phyloP scores from a whole-genome alignment of 2,329 filamentous ascomycete genomes.

The Ophiosphaerella herpotricha region DNA sequence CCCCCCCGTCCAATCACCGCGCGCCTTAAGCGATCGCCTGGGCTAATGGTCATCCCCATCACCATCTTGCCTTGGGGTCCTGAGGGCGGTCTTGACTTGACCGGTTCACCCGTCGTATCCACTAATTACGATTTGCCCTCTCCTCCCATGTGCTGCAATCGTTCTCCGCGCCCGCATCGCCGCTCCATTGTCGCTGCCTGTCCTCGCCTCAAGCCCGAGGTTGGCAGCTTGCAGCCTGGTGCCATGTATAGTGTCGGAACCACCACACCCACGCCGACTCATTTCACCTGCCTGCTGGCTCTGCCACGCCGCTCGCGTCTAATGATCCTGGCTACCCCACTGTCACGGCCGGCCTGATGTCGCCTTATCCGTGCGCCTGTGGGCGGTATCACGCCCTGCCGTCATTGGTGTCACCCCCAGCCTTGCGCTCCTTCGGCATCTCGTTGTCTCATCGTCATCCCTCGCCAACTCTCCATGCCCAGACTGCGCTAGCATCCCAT shows the following conservation, averaged over 20 bases:
- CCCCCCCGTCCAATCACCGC: slow-evolving; percentile 25
- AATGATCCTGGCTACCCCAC: slow-evolving; percentile 8
- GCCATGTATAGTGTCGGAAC: too few species aligned
- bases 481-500: slow-evolving; percentile 25
- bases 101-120: too few species aligned
- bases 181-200: too few species aligned
- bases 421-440: background rate
- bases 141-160: too few species aligned
- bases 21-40: slow-evolving; percentile 23
- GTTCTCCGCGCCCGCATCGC: too few species aligned
- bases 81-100: too few species aligned
- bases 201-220: too few species aligned
- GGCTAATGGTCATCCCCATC: too few species aligned
- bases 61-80: too few species aligned
- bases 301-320: slow-evolving; percentile 19
- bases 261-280: background rate
- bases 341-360: background rate
- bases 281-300: slow-evolving; percentile 27
- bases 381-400: background rate
- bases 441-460: background rate
- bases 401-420: background rate
- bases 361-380: background rate
- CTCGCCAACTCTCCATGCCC: background rate
- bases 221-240: too few species aligned
- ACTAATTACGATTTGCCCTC: too few species aligned